Conservation (phyloP, 305 asterid genomes). For the Withania somnifera region DNA sequence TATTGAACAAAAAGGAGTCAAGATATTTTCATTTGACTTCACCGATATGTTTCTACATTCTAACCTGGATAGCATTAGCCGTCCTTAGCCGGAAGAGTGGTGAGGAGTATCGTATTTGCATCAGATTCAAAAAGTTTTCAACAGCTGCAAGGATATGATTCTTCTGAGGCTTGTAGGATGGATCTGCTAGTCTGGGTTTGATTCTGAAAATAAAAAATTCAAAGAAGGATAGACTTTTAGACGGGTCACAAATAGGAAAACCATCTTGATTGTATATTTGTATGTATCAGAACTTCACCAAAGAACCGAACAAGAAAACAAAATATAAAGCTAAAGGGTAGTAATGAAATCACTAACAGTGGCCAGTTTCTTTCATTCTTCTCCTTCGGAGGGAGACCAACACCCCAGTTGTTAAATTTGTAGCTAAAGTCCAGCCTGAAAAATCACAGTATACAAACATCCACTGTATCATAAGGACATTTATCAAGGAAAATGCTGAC, state of each 20-base stretch:
- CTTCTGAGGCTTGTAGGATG: slow-evolving; percentile 59
- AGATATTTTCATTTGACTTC: not conserved
- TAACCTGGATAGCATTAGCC: slow-evolving; percentile 65
- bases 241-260: not conserved
- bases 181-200: slow-evolving; percentile 70
- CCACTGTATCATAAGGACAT: not conserved
- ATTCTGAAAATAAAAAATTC: slow-evolving; percentile 34
- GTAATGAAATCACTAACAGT: slow-evolving; percentile 36
- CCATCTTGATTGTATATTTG: not conserved
- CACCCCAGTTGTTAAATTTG: slow-evolving; percentile 85
- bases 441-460: not conserved
- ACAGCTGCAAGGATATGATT: slow-evolving; percentile 73
- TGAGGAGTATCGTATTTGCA: slow-evolving; percentile 82
- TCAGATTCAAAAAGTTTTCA: slow-evolving; percentile 45
- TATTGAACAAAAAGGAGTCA: not conserved
- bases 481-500: not conserved
- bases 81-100: slow-evolving; percentile 82
- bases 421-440: slow-evolving; percentile 92
- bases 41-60: not conserved
- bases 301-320: not conserved
- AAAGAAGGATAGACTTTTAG: not conserved
- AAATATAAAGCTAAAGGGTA: not conserved
- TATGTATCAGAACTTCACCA: slow-evolving; percentile 3
- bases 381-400: slow-evolving; percentile 90
- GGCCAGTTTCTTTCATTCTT: slow-evolving; percentile 83